Evolutionary conservation across 257 asterid genomes (phyloP), one percentile per base, ranked within the genome.

Genomic region (Capsicum pubescens): DNA sequence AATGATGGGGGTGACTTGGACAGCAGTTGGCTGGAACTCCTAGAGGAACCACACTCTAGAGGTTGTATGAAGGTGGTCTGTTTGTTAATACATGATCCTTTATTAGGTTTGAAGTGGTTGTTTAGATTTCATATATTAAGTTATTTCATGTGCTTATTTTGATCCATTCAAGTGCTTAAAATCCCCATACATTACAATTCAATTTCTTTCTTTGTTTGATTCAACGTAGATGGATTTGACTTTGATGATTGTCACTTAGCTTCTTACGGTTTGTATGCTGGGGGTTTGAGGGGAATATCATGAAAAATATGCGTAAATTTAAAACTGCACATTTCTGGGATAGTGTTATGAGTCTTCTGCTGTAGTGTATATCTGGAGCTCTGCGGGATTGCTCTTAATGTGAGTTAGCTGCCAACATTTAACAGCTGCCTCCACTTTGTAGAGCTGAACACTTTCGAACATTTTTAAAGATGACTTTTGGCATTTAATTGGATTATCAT

Each of bases 1-100:
- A 89, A 84, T 71, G 95, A 92, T 79, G 95, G 95, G 68, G 92
- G 89, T 86, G 97, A 90, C 91, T 87, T 89, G 88, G 92, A 91
- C 58, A 92, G 92, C 93, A 89, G 91, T 89, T 95, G 98, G 98
- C 83, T 89, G 86, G 98, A 95, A 67, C 95, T 92, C 69, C 85
- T 91, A 72, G 89, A 91, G 89, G 89, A 93, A 87, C 98, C 98
- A 87, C 97, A 95, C 89, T 93, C 94, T 86, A 91, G 94, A 95
- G 98, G 98, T 95, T 87, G 91, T 91, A 54, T 79, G 89, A 84
- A 91, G 91, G 90, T 92, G 88, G 90, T 90, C 56, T 87, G 85
- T 84, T 70, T 64, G 35, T 85, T 92, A 77, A 54, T 54, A 32
- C 50, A 54, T 26, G 50, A 77, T 77, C 15, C 81, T 26, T 77